Conservation (phyloP, 2,329 filamentous ascomycete species). For the Periconia macrospinosa region DNA sequence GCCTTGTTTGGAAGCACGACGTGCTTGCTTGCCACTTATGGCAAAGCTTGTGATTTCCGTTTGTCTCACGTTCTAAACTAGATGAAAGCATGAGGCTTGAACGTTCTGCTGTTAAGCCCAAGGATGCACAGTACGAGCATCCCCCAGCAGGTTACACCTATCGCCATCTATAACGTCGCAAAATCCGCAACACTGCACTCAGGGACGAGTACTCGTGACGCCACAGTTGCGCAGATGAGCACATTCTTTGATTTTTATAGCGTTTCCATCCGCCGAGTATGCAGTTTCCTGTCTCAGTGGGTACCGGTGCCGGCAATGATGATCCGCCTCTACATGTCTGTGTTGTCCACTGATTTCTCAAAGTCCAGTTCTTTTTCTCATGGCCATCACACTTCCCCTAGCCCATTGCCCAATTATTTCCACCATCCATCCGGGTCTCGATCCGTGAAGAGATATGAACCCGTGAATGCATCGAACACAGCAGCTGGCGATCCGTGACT, state of each 20-base stretch:
- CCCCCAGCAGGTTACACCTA: constrained; percentile 28
- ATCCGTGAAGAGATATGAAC: not conserved
- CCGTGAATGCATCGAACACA: not conserved
- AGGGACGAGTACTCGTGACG: constrained; percentile 29
- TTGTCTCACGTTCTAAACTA: constrained; percentile 21
- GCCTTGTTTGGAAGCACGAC: constrained; percentile 15
- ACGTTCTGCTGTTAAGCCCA: constrained; percentile 12
- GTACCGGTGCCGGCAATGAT: constrained; percentile 2
- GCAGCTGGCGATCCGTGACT: not conserved
- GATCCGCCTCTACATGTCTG: constrained; percentile 2
- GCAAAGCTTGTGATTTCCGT: constrained; percentile 20
- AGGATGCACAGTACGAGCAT: constrained; percentile 33
- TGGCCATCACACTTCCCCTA: not conserved
- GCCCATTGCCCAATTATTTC: not conserved
- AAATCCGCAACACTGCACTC: constrained; percentile 19
- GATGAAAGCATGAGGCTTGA: constrained; percentile 18
- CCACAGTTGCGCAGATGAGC: constrained; percentile 39
- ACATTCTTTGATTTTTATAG: constrained; percentile 28
- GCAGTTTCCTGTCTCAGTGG: constrained; percentile 14
- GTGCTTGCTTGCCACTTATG: constrained; percentile 20
- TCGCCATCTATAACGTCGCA: constrained; percentile 22
- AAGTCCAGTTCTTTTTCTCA: not conserved
- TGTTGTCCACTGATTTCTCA: constrained; percentile 3
- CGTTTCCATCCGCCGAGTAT: constrained; percentile 16
- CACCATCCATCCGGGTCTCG: not conserved